Percentiles rank a stretch among this genome's conserved stretches.
phyloP scores from a whole-genome alignment of 495 filamentous ascomycete genomes.

The Neurospora pannonica region DNA sequence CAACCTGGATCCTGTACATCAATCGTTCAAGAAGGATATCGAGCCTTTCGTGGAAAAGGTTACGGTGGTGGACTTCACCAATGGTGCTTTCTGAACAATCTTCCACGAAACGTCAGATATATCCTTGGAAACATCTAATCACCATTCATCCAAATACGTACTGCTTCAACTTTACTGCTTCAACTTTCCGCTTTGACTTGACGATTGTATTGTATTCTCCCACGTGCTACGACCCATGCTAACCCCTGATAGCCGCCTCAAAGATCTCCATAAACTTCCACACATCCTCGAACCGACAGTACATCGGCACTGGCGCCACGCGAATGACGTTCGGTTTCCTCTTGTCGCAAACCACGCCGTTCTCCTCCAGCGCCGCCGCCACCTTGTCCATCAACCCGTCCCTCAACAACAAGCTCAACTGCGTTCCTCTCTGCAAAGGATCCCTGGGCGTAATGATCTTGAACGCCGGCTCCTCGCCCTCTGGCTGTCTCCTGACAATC shows the following conservation, averaged over 20 bases:
- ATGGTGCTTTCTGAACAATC: slow-evolving; percentile 20
- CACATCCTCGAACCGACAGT: slow-evolving; percentile 75
- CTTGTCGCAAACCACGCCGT: slow-evolving; percentile 73
- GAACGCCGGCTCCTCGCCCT: slow-evolving; percentile 43
- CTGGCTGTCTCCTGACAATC: slow-evolving; percentile 12
- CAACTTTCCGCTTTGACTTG: neutral
- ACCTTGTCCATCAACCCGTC: slow-evolving; percentile 59
- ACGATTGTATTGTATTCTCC: neutral
- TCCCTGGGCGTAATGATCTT: slow-evolving; percentile 70
- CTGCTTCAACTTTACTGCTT: neutral
- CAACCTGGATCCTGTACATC: slow-evolving; percentile 40
- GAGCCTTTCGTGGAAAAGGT: slow-evolving; percentile 27
- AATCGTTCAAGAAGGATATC: slow-evolving; percentile 32
- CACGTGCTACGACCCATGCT: neutral
- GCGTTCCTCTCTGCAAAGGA: slow-evolving; percentile 66
- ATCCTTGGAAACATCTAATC: neutral
- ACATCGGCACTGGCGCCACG: slow-evolving; percentile 78
- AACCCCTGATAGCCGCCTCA: slow-evolving; percentile 27
- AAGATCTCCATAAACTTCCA: slow-evolving; percentile 61
- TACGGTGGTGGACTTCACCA: slow-evolving; percentile 35
- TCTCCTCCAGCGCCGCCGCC: slow-evolving; percentile 52
- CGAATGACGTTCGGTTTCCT: slow-evolving; percentile 78
- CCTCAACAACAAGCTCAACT: slow-evolving; percentile 64
- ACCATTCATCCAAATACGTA: neutral
- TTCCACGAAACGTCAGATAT: neutral